Base-by-base conservation (phyloP, 2,329 filamentous ascomycete species). In the Xylaria sp. region DNA sequence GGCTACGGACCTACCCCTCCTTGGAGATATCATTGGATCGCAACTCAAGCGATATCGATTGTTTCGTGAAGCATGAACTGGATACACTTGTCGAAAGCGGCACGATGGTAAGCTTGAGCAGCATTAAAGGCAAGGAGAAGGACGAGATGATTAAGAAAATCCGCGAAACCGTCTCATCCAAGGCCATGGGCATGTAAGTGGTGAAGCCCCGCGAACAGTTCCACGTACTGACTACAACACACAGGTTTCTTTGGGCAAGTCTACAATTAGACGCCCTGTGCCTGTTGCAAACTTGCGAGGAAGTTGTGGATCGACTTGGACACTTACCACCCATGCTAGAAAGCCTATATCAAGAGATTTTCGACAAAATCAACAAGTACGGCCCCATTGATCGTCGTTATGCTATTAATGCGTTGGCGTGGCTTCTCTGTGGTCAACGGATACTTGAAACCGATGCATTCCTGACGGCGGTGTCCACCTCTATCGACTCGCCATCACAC, bases 191-290 rank as follows among this genome's bases (percentile, higher is more conserved):
- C 7, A 55, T 49, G 46, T 58, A 48, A 49, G 51, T 53, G 9
- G n/a, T 35, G 9, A 23, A 23, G 10, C 7, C 34, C 4, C n/a
- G 4, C 30, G 7, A 19, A 35, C n/a, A 42, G 4, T 58, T 48
- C 19, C 18, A 53, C 37, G 9, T 8, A 30, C 46, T 58, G 48
- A 58, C 42, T 16, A 54, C 39, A 19, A 10, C 13, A 2, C 52
- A 42, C 39, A 59, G 37, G 57, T 59, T 59, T n/a, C 47, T 46
- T 16, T 59, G 47, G 47, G 52, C 52, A 54, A 55, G 52, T 16
- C 10, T 55, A 34, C 47, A 59, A 19, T 46, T 59, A 34, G 16
- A 50, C 51, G 57, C 37, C 49, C 18, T 59, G 7, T 54, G 47
- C 19, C 23, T 35, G 13, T 18, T 59, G 9, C 19, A 35, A 2